These are phyloP conservation scores for Gossypium australe DNA, from an alignment of 345 rosid genomes.

Conservation along the genomic window DNA sequence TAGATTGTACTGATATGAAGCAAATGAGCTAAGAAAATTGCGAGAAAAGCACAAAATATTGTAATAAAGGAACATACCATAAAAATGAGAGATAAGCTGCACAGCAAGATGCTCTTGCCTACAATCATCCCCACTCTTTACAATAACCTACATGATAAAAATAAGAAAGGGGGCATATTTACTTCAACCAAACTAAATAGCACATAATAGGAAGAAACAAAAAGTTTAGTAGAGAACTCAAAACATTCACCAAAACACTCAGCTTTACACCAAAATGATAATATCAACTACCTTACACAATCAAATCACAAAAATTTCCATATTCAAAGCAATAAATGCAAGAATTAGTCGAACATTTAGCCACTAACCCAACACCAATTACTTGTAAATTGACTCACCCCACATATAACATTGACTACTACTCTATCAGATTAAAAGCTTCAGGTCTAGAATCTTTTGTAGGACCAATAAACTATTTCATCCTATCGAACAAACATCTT, in stretches of 20 bases:
- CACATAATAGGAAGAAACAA: neutral
- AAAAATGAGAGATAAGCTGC: slow-evolving; percentile 97
- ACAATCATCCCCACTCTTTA: slow-evolving; percentile 98
- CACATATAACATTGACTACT: neutral
- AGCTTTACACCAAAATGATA: neutral
- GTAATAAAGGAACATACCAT: slow-evolving; percentile 46
- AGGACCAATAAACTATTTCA: neutral
- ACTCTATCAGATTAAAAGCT: slow-evolving; percentile 1
- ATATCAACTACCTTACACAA: neutral
- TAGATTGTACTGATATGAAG: neutral
- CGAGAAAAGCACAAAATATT: neutral
- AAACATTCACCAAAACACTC: neutral
- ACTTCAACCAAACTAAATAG: neutral
- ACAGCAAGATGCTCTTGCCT: slow-evolving; percentile 99
- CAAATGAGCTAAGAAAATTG: neutral
- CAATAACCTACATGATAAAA: slow-evolving; percentile 60
- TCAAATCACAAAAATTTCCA: neutral
- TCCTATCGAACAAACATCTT: neutral
- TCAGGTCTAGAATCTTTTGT: neutral
- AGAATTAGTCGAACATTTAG: neutral
- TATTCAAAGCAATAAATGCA: neutral
- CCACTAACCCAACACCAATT: neutral
- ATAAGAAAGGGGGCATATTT: neutral
- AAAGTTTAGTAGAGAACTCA: neutral
- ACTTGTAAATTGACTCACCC: neutral